Percentiles rank a stretch among this genome's conserved stretches.
Evolutionary conservation across 2,329 filamentous ascomycete genomes (phyloP).

Genomic region (Botryotinia calthae): DNA sequence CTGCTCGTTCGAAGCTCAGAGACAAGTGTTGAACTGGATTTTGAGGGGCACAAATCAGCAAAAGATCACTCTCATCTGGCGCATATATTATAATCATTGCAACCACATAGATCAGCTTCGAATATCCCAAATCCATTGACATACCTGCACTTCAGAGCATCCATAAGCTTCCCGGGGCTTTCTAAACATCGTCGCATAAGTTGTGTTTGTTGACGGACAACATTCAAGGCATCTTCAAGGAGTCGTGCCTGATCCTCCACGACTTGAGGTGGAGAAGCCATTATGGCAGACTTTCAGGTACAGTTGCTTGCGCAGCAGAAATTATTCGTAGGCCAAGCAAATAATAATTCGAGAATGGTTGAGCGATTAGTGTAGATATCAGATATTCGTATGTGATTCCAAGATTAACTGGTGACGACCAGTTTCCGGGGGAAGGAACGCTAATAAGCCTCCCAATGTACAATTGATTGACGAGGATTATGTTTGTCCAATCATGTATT

Average conservation of each 20-base stretch:
- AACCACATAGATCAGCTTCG: not conserved
- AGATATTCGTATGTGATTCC: constrained; percentile 7
- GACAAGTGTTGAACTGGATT: constrained; percentile 84
- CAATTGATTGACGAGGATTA: constrained; percentile 9
- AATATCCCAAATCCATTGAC: constrained; percentile 39
- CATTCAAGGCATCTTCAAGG: constrained; percentile 93
- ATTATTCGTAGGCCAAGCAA: constrained; percentile 29
- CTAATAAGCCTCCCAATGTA: constrained; percentile 17
- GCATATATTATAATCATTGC: constrained; percentile 10
- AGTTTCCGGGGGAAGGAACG: constrained; percentile 20
- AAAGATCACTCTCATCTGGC: constrained; percentile 23
- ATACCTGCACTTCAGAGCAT: constrained; percentile 98
- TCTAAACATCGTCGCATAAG: constrained; percentile 98
- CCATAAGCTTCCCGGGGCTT: constrained; percentile 97
- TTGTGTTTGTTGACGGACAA: constrained; percentile 94
- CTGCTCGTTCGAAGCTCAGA: constrained; percentile 98
- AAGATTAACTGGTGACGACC: constrained; percentile 12
- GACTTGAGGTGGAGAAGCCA: constrained; percentile 54
- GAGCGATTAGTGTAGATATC: not conserved
- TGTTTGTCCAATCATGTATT: not conserved
- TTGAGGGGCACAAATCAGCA: constrained; percentile 34
- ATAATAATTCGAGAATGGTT: not conserved
- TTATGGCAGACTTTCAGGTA: constrained; percentile 35
- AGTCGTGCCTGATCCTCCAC: constrained; percentile 84
- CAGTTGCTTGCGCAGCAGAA: constrained; percentile 30